Percentiles rank a stretch among this genome's conserved stretches.
phyloP scores from a whole-genome alignment of 176 grass and related monocot genomes.

The Carex scoparia region DNA sequence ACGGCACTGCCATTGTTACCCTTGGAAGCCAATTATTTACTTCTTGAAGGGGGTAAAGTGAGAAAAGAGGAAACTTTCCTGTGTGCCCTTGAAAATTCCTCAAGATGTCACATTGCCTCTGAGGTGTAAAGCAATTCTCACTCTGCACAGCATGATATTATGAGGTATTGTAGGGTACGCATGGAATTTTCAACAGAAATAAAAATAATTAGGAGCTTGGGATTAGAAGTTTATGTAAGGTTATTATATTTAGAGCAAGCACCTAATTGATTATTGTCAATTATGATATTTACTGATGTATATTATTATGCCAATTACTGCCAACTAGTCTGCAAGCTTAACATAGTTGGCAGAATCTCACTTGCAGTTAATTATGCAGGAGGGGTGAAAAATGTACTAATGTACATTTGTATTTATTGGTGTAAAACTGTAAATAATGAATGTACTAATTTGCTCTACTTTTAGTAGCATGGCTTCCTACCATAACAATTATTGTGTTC shows the following conservation, averaged over 20 bases:
- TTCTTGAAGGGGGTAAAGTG: constrained; percentile 30
- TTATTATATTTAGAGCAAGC: constrained; percentile 22
- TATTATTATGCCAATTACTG: constrained; percentile 25
- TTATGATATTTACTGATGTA: constrained; percentile 21
- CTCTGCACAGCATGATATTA: neutral
- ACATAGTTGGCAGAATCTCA: constrained; percentile 20
- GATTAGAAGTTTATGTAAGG: neutral
- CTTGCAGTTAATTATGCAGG: constrained; percentile 16
- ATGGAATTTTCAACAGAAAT: neutral
- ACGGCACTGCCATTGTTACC: constrained; percentile 87
- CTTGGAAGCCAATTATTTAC: constrained; percentile 94
- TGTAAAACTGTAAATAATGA: constrained; percentile 9
- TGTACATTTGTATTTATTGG: constrained; percentile 19
- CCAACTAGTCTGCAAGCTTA: neutral
- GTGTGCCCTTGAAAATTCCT: neutral
- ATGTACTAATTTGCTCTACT: neutral
- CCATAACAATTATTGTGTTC: neutral
- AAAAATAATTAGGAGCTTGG: constrained; percentile 7
- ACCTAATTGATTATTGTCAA: constrained; percentile 16
- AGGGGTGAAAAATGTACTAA: constrained; percentile 17
- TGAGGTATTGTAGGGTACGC: neutral
- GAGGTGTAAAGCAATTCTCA: neutral
- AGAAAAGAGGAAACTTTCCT: constrained; percentile 17
- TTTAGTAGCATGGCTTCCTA: neutral
- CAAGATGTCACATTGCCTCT: constrained; percentile 11